Evolutionary conservation across 1,139 yeast species (phyloP).

Genomic region (Hyphopichia fennica): DNA sequence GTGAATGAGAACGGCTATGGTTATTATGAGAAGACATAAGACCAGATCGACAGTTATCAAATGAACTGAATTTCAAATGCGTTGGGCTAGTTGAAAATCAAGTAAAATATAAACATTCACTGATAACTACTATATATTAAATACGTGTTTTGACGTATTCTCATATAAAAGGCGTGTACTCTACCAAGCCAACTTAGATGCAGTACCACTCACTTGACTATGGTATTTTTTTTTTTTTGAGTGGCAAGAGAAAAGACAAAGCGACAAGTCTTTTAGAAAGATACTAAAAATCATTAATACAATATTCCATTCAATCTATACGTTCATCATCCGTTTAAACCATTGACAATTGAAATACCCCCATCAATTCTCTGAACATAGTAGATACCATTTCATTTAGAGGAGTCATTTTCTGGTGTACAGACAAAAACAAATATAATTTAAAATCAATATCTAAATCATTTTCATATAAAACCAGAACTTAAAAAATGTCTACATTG

Average conservation of each 20-base stretch:
- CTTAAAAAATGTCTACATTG: constrained; percentile 65
- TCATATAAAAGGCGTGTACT: neutral
- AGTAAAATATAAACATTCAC: neutral
- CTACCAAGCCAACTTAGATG: neutral
- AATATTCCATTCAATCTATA: too few relatives aligned
- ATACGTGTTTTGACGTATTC: neutral
- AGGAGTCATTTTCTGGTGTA: too few relatives aligned
- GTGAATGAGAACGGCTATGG: constrained; percentile 1
- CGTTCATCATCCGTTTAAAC: too few relatives aligned
- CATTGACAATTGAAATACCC: too few relatives aligned
- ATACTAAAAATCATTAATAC: too few relatives aligned
- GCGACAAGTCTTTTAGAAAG: neutral
- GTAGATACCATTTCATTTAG: too few relatives aligned
- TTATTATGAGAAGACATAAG: neutral
- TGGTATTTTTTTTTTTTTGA: neutral
- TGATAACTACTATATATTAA: neutral
- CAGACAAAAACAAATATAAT: neutral
- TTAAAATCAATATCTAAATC: too few relatives aligned
- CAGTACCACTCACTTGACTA: neutral
- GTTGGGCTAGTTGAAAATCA: too few relatives aligned
- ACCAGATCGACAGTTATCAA: too few relatives aligned
- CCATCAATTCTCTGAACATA: neutral
- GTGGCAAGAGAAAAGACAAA: neutral
- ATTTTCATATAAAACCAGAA: neutral
- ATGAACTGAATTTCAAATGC: too few relatives aligned